Evolutionary conservation across 75 land plant genomes (phyloP), one percentile per base, ranked within the genome.

Genomic region (Adiantum capillusveneris): DNA sequence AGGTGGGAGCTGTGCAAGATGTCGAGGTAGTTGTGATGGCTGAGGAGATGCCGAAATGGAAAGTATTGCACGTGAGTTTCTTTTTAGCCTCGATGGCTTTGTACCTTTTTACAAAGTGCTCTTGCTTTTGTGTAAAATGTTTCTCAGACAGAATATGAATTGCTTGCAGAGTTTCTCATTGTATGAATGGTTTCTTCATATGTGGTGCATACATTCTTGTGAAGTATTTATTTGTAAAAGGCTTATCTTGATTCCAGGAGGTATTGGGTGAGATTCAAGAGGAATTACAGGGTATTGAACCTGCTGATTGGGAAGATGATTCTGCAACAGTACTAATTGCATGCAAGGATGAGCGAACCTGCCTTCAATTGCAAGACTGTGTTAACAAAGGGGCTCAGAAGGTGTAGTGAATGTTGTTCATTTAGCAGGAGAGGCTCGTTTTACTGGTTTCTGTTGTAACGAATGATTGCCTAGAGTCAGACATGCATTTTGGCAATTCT

Each of bases 41-140:
- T 64, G 99, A 95, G 65, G 97, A 90, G 63, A 74, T 95, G 60
- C 99, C 99, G 20, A 95, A 95, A 70, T 95, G 99, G 97, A 95
- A 90, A 74, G 76, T 90, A 63, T 77, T 90, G 59, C 84, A 77
- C 74, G 99, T 95, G 85, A 79, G 84, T 93, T 53, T 5, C 7
- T 6, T 14, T 60, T 7, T 58, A 17, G 6, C 11, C 41, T 28
- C 31, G 16, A 30, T 36, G 31, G 6, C 9, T 46, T 20, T 39
- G 5, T 17, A 46, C 5, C 17, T 20, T 6, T 52, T 46, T 11
- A 14, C 44, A 16, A 17, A 25, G 3, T 34, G 3, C 37, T 34
- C 37, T 9, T 34, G 9, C 37, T 34, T 34, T 3, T 34, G 7
- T 5, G 9, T 34, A 9, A 34, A 5, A 34, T 34, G 9, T 34